These are phyloP conservation scores for Nicotiana benthamiana DNA, from an alignment of 257 asterid species.

Conservation along the genomic window DNA sequence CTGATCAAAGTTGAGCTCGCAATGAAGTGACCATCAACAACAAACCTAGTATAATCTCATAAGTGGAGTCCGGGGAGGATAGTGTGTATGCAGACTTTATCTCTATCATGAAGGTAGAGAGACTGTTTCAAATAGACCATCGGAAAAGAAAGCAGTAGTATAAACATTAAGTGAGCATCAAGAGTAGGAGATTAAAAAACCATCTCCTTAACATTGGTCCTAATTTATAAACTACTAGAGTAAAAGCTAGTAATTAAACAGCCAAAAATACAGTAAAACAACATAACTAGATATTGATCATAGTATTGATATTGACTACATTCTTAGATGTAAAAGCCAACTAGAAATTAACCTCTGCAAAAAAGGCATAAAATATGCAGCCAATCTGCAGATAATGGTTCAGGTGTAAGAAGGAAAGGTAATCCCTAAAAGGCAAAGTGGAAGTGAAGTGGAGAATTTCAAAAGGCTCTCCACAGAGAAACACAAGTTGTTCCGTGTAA, in stretches of 20 bases:
- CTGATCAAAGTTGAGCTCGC: conserved; percentile 20
- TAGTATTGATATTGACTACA: background rate
- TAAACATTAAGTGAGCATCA: background rate
- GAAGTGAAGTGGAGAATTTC: background rate
- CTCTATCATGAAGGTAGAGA: no score
- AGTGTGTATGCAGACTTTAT: no score
- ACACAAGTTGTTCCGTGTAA: conserved; percentile 21
- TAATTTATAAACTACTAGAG: background rate
- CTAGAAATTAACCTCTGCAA: background rate
- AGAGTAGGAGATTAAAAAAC: conserved; percentile 40
- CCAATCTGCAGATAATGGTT: conserved; percentile 7
- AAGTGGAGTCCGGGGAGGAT: no score
- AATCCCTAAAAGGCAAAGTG: background rate
- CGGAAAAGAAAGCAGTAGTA: no score
- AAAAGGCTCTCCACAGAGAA: background rate
- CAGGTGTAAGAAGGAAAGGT: background rate
- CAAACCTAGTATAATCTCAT: no score
- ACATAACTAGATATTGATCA: background rate
- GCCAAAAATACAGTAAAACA: background rate
- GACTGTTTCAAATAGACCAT: no score
- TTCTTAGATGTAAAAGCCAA: no score
- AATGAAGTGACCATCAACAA: conserved; percentile 13
- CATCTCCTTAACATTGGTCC: conserved; percentile 24
- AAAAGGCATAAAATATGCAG: conserved; percentile 26
- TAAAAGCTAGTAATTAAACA: background rate